Conservation (phyloP, 2,329 filamentous ascomycete species). For the Daldinia sp. region DNA sequence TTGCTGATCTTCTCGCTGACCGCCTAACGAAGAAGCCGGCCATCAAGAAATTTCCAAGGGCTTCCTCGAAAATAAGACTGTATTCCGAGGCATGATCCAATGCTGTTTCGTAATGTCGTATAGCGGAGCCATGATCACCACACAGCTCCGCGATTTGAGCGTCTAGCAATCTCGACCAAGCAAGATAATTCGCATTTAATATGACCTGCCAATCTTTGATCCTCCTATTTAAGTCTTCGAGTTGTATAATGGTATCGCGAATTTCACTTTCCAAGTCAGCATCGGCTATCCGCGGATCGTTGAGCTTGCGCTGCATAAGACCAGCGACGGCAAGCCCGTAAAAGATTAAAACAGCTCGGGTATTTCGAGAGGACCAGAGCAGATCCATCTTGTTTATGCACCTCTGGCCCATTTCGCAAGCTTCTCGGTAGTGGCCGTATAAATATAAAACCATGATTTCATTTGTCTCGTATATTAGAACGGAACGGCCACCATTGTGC, state of each 20-base stretch:
- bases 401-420: constrained; percentile 63
- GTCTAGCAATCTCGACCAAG: constrained; percentile 73
- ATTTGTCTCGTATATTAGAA: constrained; percentile 73
- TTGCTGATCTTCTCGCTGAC: constrained; percentile 71
- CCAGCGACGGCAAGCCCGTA: constrained; percentile 66
- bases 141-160: constrained; percentile 73
- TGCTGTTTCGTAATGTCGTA: constrained; percentile 73
- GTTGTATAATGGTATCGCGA: constrained; percentile 59
- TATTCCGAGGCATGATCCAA: constrained; percentile 76
- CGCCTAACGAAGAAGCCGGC: constrained; percentile 74
- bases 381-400: constrained; percentile 57
- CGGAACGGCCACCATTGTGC: constrained; percentile 68
- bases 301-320: constrained; percentile 57
- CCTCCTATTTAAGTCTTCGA: constrained; percentile 64
- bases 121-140: constrained; percentile 63
- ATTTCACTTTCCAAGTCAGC: constrained; percentile 55
- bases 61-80: constrained; percentile 74
- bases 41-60: constrained; percentile 76
- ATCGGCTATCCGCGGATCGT: constrained; percentile 55
- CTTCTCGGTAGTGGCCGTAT: constrained; percentile 68
- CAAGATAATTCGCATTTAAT: constrained; percentile 74
- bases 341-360: constrained; percentile 65
- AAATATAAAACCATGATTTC: constrained; percentile 70
- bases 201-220: constrained; percentile 71
- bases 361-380: constrained; percentile 69